Percentiles rank a stretch among this genome's conserved stretches.
Conservation (phyloP, 768 basidiomycete species). For the Cystofilobasidium capitatum region DNA sequence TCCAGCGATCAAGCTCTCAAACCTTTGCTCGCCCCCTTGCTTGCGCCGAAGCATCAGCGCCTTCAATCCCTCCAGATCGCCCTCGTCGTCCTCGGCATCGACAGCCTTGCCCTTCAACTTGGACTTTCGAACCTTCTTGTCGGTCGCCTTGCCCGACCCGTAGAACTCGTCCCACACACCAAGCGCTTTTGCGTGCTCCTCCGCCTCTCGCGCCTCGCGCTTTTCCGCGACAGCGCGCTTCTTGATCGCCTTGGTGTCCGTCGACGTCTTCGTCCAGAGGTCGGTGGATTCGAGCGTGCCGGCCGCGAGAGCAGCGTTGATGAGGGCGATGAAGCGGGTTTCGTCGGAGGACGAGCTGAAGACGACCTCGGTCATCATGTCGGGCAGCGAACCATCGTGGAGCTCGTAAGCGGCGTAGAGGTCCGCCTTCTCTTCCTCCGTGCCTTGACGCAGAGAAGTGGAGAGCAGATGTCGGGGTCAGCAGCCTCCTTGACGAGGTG, state of each 20-base stretch:
- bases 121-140: not conserved
- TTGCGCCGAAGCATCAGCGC: slow-evolving; percentile 4
- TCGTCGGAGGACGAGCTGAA: slow-evolving; percentile 80
- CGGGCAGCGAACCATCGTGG: slow-evolving; percentile 63
- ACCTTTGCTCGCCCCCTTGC: not conserved
- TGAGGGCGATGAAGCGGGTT: slow-evolving; percentile 59
- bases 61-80: not conserved
- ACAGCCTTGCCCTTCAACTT: slow-evolving; percentile 1
- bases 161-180: slow-evolving; percentile 70
- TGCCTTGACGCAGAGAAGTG: slow-evolving; percentile 48
- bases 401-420: slow-evolving; percentile 62
- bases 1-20: not conserved
- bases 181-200: slow-evolving; percentile 65
- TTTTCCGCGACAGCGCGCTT: slow-evolving; percentile 62
- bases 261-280: slow-evolving; percentile 60
- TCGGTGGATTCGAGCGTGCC: slow-evolving; percentile 47
- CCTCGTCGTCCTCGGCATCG: not conserved
- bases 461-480: too few relatives aligned
- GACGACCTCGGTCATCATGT: slow-evolving; percentile 75
- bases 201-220: slow-evolving; percentile 77
- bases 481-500: not conserved
- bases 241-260: slow-evolving; percentile 69
- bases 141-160: slow-evolving; percentile 19
- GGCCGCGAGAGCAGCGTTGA: slow-evolving; percentile 58
- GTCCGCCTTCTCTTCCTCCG: slow-evolving; percentile 72